Conservation (phyloP, 306 rosid species). For the Astragalus membranaceus region DNA sequence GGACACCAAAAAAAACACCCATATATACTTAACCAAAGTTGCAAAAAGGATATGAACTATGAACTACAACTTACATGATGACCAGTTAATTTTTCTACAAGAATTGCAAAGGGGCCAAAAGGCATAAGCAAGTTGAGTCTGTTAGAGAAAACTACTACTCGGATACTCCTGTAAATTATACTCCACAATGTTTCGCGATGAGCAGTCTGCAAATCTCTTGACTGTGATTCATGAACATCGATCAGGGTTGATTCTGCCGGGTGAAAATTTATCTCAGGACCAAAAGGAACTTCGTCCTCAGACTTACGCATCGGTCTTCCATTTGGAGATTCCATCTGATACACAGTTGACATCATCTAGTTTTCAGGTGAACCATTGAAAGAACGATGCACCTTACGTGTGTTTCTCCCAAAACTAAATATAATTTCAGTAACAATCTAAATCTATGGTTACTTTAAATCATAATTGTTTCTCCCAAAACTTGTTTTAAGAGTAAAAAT, state of each 20-base stretch:
- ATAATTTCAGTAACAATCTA: no score
- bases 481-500: neutral
- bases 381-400: neutral
- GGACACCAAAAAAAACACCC: no score
- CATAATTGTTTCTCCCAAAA: no score
- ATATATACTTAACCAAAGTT: neutral
- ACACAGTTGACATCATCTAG: conserved; percentile 16
- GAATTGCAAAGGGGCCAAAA: conserved; percentile 75
- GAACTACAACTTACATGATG: conserved; percentile 49
- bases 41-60: neutral
- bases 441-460: no score
- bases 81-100: conserved; percentile 37
- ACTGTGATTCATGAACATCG: conserved; percentile 31
- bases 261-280: conserved; percentile 20
- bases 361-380: neutral
- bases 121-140: conserved; percentile 77
- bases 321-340: conserved; percentile 45
- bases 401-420: no score
- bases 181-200: conserved; percentile 15
- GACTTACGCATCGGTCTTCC: conserved; percentile 33
- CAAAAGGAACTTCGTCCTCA: conserved; percentile 35
- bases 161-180: conserved; percentile 41
- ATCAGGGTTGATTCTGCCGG: conserved; percentile 17
- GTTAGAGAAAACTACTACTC: conserved; percentile 60
- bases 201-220: conserved; percentile 19